These are phyloP conservation scores for Sporisorium graminicola DNA, from an alignment of 1,284 basidiomycete species.

Conservation along the genomic window DNA sequence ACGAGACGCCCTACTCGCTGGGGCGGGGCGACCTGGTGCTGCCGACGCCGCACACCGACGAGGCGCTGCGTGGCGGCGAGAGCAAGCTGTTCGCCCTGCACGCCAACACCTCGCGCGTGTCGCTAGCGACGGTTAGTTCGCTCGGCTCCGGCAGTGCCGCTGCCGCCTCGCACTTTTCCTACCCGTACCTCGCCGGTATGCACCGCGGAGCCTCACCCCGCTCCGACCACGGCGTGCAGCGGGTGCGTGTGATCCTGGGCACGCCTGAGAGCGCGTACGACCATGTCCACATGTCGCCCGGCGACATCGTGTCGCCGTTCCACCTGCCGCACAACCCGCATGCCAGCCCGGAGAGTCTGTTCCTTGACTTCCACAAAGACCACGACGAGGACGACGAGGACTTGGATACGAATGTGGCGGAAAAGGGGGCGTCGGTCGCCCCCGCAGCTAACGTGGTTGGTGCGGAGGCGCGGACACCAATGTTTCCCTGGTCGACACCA, in stretches of 20 bases:
- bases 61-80: neutral
- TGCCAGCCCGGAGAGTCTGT: constrained; percentile 36
- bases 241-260: constrained; percentile 27
- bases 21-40: constrained; percentile 17
- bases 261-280: constrained; percentile 14
- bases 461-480: constrained; percentile 3
- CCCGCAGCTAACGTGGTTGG: neutral
- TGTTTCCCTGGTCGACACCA: constrained; percentile 38
- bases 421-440: constrained; percentile 19
- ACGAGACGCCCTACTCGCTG: neutral
- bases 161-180: constrained; percentile 52
- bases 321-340: constrained; percentile 32
- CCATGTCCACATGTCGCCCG: constrained; percentile 21
- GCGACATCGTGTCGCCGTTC: constrained; percentile 30
- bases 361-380: constrained; percentile 23
- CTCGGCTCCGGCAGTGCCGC: constrained; percentile 7
- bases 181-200: constrained; percentile 60
- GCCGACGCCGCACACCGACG: neutral
- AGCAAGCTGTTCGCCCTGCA: constrained; percentile 4
- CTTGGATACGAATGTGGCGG: constrained; percentile 12
- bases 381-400: constrained; percentile 5
- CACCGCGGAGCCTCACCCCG: constrained; percentile 19
- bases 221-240: constrained; percentile 1
- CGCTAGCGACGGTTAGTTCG: constrained; percentile 7
- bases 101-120: constrained; percentile 16